These are phyloP conservation scores for Xylariaceae sp. DNA, from an alignment of 2,329 filamentous ascomycete genomes.

Conservation along the genomic window DNA sequence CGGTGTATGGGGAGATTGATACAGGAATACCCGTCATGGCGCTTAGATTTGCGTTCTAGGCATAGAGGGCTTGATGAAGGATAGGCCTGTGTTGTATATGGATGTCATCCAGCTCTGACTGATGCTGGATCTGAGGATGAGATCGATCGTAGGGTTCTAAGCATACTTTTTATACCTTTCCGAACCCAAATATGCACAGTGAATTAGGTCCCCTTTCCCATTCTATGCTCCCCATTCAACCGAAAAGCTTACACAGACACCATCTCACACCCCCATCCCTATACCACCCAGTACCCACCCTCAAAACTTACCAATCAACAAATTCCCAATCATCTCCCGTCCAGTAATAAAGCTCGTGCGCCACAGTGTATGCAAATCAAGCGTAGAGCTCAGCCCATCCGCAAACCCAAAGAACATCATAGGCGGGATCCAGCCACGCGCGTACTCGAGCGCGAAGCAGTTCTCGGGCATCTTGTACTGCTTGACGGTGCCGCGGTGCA, in stretches of 20 bases:
- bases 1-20: background rate
- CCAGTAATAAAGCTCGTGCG: conserved; percentile 71
- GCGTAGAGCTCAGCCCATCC: conserved; percentile 73
- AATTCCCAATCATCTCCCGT: conserved; percentile 70
- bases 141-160: too few species aligned
- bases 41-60: too few species aligned
- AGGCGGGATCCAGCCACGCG: conserved; percentile 83
- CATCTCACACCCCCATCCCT: too few species aligned
- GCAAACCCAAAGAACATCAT: conserved; percentile 91
- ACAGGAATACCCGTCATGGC: background rate
- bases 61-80: too few species aligned
- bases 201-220: too few species aligned
- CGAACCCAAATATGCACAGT: too few species aligned
- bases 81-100: too few species aligned
- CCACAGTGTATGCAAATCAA: conserved; percentile 84
- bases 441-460: conserved; percentile 81
- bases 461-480: conserved; percentile 76
- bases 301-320: conserved; percentile 68
- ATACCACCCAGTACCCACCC: background rate
- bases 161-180: too few species aligned
- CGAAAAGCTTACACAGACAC: too few species aligned
- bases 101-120: too few species aligned
- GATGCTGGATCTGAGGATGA: too few species aligned
- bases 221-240: too few species aligned
- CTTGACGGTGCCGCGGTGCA: conserved; percentile 67